These are phyloP conservation scores for Candida ipomoeae DNA, from an alignment of 805 yeast genomes.

Conservation along the genomic window DNA sequence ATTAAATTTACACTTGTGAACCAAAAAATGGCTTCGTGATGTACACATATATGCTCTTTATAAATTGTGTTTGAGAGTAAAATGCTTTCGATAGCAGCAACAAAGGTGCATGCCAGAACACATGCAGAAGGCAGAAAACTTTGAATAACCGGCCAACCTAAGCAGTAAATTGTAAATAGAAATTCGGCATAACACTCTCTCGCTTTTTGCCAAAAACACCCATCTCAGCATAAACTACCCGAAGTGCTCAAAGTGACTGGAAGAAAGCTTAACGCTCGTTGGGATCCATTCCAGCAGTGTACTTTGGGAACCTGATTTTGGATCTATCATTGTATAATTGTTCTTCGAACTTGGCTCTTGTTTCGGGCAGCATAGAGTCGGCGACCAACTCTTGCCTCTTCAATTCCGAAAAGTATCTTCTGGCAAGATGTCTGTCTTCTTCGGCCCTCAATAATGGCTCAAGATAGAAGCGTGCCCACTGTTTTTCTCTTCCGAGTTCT, in stretches of 20 bases:
- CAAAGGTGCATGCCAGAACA: not conserved
- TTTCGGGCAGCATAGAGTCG: conserved; percentile 39
- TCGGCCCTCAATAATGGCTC: conserved; percentile 78
- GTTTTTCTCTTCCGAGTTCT: conserved; percentile 70
- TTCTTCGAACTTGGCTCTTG: conserved; percentile 38
- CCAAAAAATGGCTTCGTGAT: not conserved
- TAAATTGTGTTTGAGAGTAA: not conserved
- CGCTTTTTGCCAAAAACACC: not conserved
- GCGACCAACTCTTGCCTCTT: conserved; percentile 58
- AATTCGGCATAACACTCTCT: not conserved
- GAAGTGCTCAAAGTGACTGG: not conserved
- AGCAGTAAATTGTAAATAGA: not conserved
- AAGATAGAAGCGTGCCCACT: conserved; percentile 71
- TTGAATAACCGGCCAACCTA: too few species aligned
- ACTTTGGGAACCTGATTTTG: conserved; percentile 41
- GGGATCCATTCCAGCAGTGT: conserved; percentile 38
- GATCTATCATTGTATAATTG: conserved; percentile 42
- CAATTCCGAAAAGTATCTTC: conserved; percentile 63
- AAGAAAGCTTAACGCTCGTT: conserved; percentile 19
- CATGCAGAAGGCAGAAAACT: not conserved
- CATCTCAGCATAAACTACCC: conserved; percentile 1
- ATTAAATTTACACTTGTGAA: not conserved
- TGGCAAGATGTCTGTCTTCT: conserved; percentile 70
- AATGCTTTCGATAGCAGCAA: not conserved
- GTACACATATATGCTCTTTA: not conserved